phyloP scores from a whole-genome alignment of 1,139 yeast genomes.

The Blastobotrys apis region DNA sequence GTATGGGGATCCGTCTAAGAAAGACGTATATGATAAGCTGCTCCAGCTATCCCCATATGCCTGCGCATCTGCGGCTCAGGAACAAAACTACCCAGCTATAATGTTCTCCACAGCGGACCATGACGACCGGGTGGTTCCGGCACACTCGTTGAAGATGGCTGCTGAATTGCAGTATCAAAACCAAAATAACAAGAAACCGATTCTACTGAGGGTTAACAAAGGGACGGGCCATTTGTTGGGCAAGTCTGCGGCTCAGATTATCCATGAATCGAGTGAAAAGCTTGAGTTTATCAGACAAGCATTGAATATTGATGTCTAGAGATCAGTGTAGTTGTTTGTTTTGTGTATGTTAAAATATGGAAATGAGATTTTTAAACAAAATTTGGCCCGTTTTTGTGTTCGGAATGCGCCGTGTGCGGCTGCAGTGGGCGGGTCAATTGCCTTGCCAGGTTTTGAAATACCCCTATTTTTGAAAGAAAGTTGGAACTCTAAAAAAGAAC shows the following conservation, averaged over 20 bases:
- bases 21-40: not conserved
- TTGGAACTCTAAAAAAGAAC: no score
- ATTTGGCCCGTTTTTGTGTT: no score
- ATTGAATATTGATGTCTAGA: not conserved
- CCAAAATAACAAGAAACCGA: not conserved
- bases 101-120: not conserved
- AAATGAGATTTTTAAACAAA: no score
- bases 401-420: no score
- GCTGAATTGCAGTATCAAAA: slow-evolving; percentile 1
- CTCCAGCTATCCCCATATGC: not conserved
- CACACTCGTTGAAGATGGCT: not conserved
- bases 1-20: not conserved
- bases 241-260: not conserved
- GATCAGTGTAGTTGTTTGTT: no score
- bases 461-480: not conserved
- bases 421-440: no score
- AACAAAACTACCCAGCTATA: not conserved
- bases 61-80: not conserved
- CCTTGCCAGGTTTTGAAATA: not conserved
- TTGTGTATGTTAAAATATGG: not conserved
- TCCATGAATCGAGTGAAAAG: not conserved
- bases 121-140: slow-evolving; percentile 1
- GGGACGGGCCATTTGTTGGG: slow-evolving; percentile 2
- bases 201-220: not conserved
- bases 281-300: not conserved